Evolutionary conservation across 768 basidiomycete species (phyloP).

Genomic region (Boletales sp.): DNA sequence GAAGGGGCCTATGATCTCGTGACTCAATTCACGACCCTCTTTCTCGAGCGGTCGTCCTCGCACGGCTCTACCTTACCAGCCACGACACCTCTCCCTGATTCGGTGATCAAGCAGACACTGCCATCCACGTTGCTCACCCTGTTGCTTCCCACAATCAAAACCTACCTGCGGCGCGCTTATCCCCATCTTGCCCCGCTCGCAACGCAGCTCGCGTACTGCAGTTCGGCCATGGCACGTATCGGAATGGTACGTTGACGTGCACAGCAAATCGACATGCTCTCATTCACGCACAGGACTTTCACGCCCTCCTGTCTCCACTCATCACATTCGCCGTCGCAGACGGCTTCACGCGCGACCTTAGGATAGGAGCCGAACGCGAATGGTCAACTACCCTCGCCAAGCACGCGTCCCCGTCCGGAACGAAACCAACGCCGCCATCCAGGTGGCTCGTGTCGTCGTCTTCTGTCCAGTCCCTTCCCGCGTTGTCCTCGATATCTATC

Average conservation of each 20-base stretch:
- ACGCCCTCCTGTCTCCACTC: constrained; percentile 58
- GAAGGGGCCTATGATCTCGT: constrained; percentile 92
- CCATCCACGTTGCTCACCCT: constrained; percentile 35
- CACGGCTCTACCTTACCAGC: constrained; percentile 20
- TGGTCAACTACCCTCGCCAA: constrained; percentile 34
- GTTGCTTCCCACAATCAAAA: constrained; percentile 64
- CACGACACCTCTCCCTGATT: constrained; percentile 20
- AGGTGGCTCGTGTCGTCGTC: constrained; percentile 51
- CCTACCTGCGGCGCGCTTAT: constrained; percentile 57
- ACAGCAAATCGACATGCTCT: not conserved
- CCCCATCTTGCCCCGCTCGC: constrained; percentile 76
- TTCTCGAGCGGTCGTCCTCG: constrained; percentile 62
- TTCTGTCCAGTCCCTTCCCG: constrained; percentile 30
- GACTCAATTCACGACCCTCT: constrained; percentile 86
- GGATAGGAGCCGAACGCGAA: constrained; percentile 25
- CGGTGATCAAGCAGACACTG: constrained; percentile 28
- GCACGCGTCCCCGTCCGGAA: constrained; percentile 7
- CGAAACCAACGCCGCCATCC: constrained; percentile 36
- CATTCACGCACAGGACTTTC: constrained; percentile 52
- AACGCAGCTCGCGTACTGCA: constrained; percentile 92
- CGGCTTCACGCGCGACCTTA: constrained; percentile 48
- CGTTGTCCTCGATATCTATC: constrained; percentile 18
- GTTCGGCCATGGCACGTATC: constrained; percentile 85
- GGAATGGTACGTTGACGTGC: constrained; percentile 53
- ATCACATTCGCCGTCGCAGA: constrained; percentile 61